phyloP scores from a whole-genome alignment of 352 stramenopile genomes.

The Pythium plurisporium region DNA sequence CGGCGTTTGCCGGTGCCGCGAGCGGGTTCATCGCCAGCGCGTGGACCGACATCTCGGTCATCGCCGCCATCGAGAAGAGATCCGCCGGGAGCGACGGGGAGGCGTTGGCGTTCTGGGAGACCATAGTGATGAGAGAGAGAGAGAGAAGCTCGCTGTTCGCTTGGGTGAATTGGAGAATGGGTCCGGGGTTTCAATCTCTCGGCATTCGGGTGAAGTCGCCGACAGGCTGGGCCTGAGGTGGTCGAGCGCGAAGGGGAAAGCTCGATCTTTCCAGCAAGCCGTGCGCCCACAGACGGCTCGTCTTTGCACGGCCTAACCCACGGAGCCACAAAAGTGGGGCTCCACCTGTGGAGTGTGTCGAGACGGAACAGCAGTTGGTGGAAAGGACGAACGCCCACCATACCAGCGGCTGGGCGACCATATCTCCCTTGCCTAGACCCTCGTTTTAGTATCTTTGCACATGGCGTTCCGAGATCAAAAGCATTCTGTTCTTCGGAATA shows the following conservation, averaged over 20 bases:
- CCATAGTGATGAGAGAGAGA: slow-evolving; percentile 12
- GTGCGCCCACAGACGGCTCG: neutral
- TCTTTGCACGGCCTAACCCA: slow-evolving; percentile 13
- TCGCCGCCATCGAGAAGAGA: slow-evolving; percentile 22
- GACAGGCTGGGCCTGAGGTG: slow-evolving; percentile 11
- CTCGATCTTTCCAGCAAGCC: slow-evolving; percentile 19
- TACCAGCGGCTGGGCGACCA: neutral
- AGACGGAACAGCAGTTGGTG: slow-evolving; percentile 12
- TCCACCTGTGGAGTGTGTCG: slow-evolving; percentile 15
- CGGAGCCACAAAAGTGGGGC: slow-evolving; percentile 12
- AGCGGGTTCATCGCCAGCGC: slow-evolving; percentile 17
- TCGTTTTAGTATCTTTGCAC: neutral
- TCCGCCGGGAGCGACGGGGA: slow-evolving; percentile 14
- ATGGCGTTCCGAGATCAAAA: no score
- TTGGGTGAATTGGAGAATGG: slow-evolving; percentile 17
- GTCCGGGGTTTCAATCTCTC: neutral
- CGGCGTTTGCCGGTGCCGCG: neutral
- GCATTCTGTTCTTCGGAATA: no score
- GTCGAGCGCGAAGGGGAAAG: slow-evolving; percentile 2
- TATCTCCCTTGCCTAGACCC: neutral
- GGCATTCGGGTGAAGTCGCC: neutral
- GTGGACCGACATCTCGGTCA: slow-evolving; percentile 24
- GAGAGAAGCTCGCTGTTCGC: slow-evolving; percentile 2
- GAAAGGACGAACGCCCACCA: neutral
- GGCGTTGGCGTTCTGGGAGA: slow-evolving; percentile 19